Base-by-base conservation (phyloP, 2,329 filamentous ascomycete genomes). In the Cladosporium sp. region DNA sequence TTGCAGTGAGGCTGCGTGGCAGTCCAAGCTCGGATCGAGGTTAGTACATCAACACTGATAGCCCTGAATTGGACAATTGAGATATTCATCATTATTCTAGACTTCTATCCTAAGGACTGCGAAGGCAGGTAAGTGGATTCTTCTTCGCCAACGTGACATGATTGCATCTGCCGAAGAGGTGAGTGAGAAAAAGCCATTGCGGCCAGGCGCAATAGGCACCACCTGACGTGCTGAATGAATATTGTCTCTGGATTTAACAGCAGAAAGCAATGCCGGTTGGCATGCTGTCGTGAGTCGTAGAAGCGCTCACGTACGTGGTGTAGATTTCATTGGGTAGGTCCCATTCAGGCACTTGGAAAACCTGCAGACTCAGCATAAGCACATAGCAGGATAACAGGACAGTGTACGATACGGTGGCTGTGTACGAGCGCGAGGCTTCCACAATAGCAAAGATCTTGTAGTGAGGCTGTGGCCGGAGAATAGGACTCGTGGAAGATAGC, bases 1-100 rank as follows among this genome's bases (percentile, higher is more conserved):
- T 72, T 87, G 70, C 84, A 82, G 65, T 86, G 59, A 65, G 56
- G 28, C n/a, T 55, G 51, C n/a, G 19, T 20, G 38, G 9, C 3
- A 22, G 4, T 15, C 20, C 30, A 49, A 14, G 50, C 19, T 22
- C 22, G 17, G 14, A 51, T 17, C 57, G 54, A 67, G 65, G 65
- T 67, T 63, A 67, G 65, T 68, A 62, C 58, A 45, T 49, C 19
- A 38, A 47, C 40, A 34, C 38, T 52, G 12, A 51, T 49, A 60
- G 54, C 30, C 30, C 40, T 1, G 11, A 20, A 37, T 45, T 15
- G 25, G 17, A 51, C 22, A 11, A 45, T 38, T 30, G 43, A 47
- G 47, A 59, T 59, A 47, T 52, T 59, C 38, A 59, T 52, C 17
- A 42, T 22, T 19, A 38, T 37, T 52, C 17, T 59, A 59, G 56